Base-by-base conservation (phyloP, 352 stramenopile species). In the Globisporangium cylindrosporum region DNA sequence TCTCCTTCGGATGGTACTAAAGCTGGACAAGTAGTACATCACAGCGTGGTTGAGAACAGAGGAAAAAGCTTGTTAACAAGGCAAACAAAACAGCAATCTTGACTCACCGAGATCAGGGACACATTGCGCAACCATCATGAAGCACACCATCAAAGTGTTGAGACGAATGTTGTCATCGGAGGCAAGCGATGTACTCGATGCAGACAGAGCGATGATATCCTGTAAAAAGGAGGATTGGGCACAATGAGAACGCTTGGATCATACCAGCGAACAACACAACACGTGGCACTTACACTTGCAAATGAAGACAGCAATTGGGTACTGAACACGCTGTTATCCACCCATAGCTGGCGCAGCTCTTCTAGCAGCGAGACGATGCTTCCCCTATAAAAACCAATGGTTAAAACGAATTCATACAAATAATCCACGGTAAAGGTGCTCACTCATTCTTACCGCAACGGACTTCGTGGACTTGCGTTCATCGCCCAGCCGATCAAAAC, bases 281-380 rank as follows among this genome's bases (percentile, higher is more conserved):
- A 12, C 32, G 8, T 29, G 5, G 14, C 9, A 48, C 75, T 53
- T 74, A 91, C 84, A 63, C 81, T 73, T 14, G 77, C 73, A 48
- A 92, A 90, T 15, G 84, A 89, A 55, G 76, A 72, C 7, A 91
- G 67, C 20, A 92, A 59, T 59, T 92, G 84, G 10, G 82, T 67
- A 32, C 82, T 89, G 32, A 91, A 92, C 10, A 90, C 84, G 51
- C 81, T 90, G 55, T 92, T 90, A 46, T 90, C 80, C 1, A 74
- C 64, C 84, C 84, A 92, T 5, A 92, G 71, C 22, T 77, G 78
- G 8, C 58, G 70, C 62, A 90, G 78, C 32, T 71, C 62, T 7
- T 88, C 68, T 48, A 91, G 73, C 24, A 90, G 41, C 32, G 63
- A 62, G 3, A 90, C 69, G 41, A 91, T 85, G 6, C 77, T 65